Percentiles rank a stretch among this genome's conserved stretches.
These are phyloP conservation scores for Phytophthora citrophthora DNA, from an alignment of 352 stramenopile species.

Conservation along the genomic window DNA sequence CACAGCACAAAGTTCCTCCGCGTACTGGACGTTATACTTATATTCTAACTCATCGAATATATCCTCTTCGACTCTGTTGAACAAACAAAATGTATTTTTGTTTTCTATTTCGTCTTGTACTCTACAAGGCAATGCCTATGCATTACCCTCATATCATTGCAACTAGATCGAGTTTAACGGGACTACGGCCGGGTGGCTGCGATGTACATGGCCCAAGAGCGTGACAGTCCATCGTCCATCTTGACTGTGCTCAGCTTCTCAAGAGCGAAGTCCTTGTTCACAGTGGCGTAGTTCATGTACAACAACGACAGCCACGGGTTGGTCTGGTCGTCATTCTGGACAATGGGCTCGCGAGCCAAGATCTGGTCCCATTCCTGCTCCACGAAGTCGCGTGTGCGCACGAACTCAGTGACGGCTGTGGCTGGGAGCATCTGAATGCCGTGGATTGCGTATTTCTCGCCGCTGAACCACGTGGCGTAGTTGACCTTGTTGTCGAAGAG, in stretches of 20 bases:
- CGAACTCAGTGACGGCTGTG: conserved; percentile 62
- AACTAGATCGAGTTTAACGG: conserved; percentile 2
- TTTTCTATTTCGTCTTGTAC: conserved; percentile 33
- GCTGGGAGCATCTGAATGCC: conserved; percentile 83
- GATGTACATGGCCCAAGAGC: conserved; percentile 84
- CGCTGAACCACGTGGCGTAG: conserved; percentile 79
- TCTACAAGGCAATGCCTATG: conserved; percentile 20
- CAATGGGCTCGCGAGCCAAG: conserved; percentile 43
- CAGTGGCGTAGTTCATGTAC: conserved; percentile 78
- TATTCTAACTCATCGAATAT: too few relatives aligned
- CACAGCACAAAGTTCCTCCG: too few relatives aligned
- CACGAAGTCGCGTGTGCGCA: conserved; percentile 60
- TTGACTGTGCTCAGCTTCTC: conserved; percentile 60
- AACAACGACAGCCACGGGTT: conserved; percentile 85
- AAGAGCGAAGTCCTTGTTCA: conserved; percentile 58
- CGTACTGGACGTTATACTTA: too few relatives aligned
- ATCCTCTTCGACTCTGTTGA: too few relatives aligned
- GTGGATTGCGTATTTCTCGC: conserved; percentile 76
- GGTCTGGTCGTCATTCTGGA: conserved; percentile 39
- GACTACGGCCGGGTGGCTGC: conserved; percentile 48
- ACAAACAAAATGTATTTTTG: conserved; percentile 1
- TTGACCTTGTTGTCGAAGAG: conserved; percentile 80
- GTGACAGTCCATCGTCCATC: conserved; percentile 78
- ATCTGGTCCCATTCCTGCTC: conserved; percentile 59
- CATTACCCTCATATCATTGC: conserved; percentile 26